Evolutionary conservation across 2,329 filamentous ascomycete genomes (phyloP).

Genomic region (Monosporascus sp.): DNA sequence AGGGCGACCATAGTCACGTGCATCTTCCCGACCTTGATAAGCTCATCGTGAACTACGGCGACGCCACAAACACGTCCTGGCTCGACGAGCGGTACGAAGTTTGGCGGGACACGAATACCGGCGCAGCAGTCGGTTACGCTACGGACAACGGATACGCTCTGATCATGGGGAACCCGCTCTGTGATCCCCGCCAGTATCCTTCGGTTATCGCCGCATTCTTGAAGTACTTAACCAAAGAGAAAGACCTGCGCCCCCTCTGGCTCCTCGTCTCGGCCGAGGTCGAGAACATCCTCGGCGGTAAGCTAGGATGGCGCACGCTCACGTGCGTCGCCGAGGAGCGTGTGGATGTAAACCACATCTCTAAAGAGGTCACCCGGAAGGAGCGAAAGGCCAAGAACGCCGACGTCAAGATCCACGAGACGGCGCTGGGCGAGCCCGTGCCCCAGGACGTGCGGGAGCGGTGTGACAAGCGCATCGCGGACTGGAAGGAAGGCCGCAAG

Average conservation of each 20-base stretch:
- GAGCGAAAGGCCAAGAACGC: conserved; percentile 63
- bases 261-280: conserved; percentile 75
- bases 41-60: conserved; percentile 90
- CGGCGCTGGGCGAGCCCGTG: conserved; percentile 58
- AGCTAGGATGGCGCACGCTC: conserved; percentile 81
- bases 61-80: conserved; percentile 92
- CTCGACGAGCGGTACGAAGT: conserved; percentile 82
- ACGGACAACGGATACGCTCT: conserved; percentile 70
- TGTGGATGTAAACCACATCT: conserved; percentile 67
- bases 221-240: conserved; percentile 65
- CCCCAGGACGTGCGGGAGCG: conserved; percentile 63
- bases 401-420: conserved; percentile 66
- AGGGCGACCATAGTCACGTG: conserved; percentile 37
- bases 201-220: conserved; percentile 71
- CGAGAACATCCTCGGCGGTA: conserved; percentile 73
- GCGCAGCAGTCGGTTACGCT: conserved; percentile 81
- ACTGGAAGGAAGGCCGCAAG: conserved; percentile 77
- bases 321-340: conserved; percentile 87
- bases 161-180: conserved; percentile 81
- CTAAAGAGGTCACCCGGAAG: conserved; percentile 59
- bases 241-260: conserved; percentile 75
- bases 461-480: conserved; percentile 66
- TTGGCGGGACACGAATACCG: conserved; percentile 74
- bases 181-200: conserved; percentile 69
- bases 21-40: conserved; percentile 73